Conservation (phyloP, 257 asterid species). For the Petrea volubilis region DNA sequence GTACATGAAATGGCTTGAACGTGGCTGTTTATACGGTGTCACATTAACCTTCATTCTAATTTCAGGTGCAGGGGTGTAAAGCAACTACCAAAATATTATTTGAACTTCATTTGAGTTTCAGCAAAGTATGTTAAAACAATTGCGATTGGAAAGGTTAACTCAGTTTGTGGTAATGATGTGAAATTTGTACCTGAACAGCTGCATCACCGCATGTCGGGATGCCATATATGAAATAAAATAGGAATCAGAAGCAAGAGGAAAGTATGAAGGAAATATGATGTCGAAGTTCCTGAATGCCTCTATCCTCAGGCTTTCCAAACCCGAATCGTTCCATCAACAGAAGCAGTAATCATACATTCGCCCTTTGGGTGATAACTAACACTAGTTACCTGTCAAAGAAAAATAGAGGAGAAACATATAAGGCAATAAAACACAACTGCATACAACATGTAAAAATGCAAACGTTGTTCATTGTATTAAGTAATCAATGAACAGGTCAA, state of each 20-base stretch:
- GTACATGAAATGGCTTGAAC: too few relatives aligned
- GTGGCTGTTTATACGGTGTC: too few relatives aligned
- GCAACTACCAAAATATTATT: too few relatives aligned
- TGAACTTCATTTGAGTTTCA: too few relatives aligned
- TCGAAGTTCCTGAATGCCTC: background rate
- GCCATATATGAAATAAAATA: background rate
- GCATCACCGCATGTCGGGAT: too few relatives aligned
- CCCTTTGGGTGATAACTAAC: conserved; percentile 95
- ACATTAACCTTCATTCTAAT: too few relatives aligned
- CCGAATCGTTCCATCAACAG: conserved; percentile 84
- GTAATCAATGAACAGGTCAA: background rate
- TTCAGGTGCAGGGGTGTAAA: too few relatives aligned
- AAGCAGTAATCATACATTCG: conserved; percentile 80
- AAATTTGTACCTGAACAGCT: background rate
- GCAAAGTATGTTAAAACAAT: too few relatives aligned
- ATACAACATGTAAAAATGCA: background rate
- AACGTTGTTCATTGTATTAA: too few relatives aligned
- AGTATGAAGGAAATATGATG: background rate
- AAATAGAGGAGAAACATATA: conserved; percentile 4
- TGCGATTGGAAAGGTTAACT: too few relatives aligned
- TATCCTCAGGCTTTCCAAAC: conserved; percentile 79
- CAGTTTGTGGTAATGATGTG: background rate
- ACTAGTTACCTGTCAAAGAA: conserved; percentile 73
- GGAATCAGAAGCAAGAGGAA: background rate
- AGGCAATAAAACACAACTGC: background rate